phyloP scores from a whole-genome alignment of 2,329 filamentous ascomycete species.

The Penicillium sp. region DNA sequence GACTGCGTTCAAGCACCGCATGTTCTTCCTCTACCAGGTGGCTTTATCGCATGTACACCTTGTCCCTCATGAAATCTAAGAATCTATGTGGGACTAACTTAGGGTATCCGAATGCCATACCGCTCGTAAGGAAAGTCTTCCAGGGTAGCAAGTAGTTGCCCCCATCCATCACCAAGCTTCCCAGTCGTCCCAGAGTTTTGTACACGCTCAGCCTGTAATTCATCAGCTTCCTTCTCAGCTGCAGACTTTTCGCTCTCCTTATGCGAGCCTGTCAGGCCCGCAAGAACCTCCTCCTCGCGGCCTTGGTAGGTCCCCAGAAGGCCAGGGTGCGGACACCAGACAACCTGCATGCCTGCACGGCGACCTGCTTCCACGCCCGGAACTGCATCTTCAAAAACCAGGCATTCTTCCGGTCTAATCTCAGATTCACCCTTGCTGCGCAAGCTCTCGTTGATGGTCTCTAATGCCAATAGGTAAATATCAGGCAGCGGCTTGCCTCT shows the following conservation, averaged over 20 bases:
- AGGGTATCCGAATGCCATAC: slow-evolving; percentile 53
- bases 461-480: slow-evolving; percentile 84
- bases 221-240: slow-evolving; percentile 41
- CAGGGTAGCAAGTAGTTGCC: slow-evolving; percentile 51
- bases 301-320: slow-evolving; percentile 74
- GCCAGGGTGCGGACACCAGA: slow-evolving; percentile 86
- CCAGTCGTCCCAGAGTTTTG: slow-evolving; percentile 51
- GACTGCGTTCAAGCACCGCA: too few relatives aligned
- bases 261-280: slow-evolving; percentile 73
- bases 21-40: too few relatives aligned
- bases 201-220: slow-evolving; percentile 37
- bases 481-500: slow-evolving; percentile 94
- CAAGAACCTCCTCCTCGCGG: slow-evolving; percentile 76
- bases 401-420: slow-evolving; percentile 79
- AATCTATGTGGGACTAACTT: too few relatives aligned
- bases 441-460: slow-evolving; percentile 77
- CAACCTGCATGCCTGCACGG: slow-evolving; percentile 88
- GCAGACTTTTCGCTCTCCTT: slow-evolving; percentile 52
- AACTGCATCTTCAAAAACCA: slow-evolving; percentile 95
- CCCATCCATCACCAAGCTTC: slow-evolving; percentile 62
- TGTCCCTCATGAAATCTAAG: too few relatives aligned
- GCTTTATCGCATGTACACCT: too few relatives aligned
- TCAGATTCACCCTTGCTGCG: slow-evolving; percentile 54
- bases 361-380: slow-evolving; percentile 88
- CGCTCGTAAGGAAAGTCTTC: slow-evolving; percentile 60